These are phyloP conservation scores for Kodamaea plutei DNA, from an alignment of 1,139 yeast genomes.

Conservation along the genomic window DNA sequence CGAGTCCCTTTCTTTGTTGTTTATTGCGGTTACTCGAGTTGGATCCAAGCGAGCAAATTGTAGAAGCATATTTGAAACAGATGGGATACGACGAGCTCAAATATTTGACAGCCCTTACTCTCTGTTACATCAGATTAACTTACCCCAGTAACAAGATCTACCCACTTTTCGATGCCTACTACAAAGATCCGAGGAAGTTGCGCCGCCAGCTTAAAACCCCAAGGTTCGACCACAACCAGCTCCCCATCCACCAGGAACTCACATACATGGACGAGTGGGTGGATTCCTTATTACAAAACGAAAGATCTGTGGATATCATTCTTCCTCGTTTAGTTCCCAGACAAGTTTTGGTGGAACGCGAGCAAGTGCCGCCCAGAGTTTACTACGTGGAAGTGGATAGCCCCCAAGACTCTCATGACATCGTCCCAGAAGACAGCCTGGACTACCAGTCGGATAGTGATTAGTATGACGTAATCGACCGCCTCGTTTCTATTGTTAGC, in stretches of 20 bases:
- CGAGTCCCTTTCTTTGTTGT: conserved; percentile 64
- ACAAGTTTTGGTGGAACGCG: conserved; percentile 35
- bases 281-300: conserved; percentile 47
- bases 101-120: conserved; percentile 59
- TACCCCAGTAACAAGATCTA: conserved; percentile 45
- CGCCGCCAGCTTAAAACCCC: conserved; percentile 28
- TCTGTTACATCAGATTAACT: conserved; percentile 54
- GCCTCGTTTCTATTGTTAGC: too few relatives aligned
- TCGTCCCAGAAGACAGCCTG: conserved; percentile 10
- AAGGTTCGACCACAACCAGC: conserved; percentile 17
- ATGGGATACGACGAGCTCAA: conserved; percentile 49
- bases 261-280: conserved; percentile 58
- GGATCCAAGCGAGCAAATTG: conserved; percentile 50
- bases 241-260: conserved; percentile 28
- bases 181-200: conserved; percentile 52
- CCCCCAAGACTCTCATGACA: conserved; percentile 19
- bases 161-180: conserved; percentile 46
- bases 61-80: conserved; percentile 46
- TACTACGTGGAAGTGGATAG: too few relatives aligned
- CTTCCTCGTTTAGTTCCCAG: conserved; percentile 53
- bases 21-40: conserved; percentile 60
- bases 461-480: conserved; percentile 3
- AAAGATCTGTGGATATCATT: conserved; percentile 54
- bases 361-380: conserved; percentile 32
- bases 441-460: conserved; percentile 28